These are phyloP conservation scores for Globisporangium radiosum DNA, from an alignment of 352 stramenopile genomes.

Conservation along the genomic window DNA sequence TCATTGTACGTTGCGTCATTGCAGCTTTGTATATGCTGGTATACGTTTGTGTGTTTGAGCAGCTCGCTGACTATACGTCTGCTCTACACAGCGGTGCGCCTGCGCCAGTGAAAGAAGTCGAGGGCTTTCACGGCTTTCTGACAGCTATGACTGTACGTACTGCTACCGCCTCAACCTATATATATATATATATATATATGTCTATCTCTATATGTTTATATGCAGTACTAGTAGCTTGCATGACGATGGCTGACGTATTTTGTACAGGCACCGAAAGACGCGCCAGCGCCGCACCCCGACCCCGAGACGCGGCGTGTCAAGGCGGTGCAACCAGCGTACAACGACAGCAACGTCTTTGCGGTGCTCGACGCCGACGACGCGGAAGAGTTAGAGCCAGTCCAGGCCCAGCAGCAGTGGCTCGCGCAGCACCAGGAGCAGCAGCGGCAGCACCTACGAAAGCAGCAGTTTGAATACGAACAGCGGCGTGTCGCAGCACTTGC, in stretches of 20 bases:
- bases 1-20: constrained; percentile 42
- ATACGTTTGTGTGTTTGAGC: background rate
- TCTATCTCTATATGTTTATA: too few relatives aligned
- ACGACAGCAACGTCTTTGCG: constrained; percentile 50
- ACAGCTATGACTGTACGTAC: constrained; percentile 39
- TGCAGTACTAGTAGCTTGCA: background rate
- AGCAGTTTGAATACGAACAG: constrained; percentile 6
- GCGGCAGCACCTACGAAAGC: constrained; percentile 5
- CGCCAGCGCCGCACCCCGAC: constrained; percentile 15
- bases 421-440: constrained; percentile 10
- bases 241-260: background rate
- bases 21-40: background rate
- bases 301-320: constrained; percentile 19
- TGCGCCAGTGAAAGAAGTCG: constrained; percentile 31
- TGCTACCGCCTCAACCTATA: background rate
- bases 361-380: constrained; percentile 52
- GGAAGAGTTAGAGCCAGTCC: constrained; percentile 16
- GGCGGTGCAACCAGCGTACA: constrained; percentile 27
- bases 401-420: constrained; percentile 13
- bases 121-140: constrained; percentile 69
- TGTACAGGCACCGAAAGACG: constrained; percentile 32
- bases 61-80: background rate
- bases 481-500: constrained; percentile 10
- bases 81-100: constrained; percentile 9
- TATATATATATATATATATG: too few relatives aligned